phyloP scores from a whole-genome alignment of 164 flowering plant genomes.

The Umbellularia californica region DNA sequence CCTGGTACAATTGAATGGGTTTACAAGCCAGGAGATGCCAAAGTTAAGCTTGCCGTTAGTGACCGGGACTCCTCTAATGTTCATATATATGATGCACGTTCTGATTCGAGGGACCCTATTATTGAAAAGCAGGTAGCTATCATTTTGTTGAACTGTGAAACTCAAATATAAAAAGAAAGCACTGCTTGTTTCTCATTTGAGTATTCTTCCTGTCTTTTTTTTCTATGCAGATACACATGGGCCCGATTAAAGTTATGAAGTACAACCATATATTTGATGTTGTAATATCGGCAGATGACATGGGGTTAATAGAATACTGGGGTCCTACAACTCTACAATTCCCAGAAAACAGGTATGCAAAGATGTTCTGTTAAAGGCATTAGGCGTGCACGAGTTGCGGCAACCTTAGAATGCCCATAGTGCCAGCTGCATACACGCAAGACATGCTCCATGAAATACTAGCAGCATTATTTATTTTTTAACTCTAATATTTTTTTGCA shows the following conservation, averaged over 20 bases:
- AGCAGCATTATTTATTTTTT: no score
- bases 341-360: slow-evolving; percentile 68
- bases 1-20: slow-evolving; percentile 96
- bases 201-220: neutral
- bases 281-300: slow-evolving; percentile 77
- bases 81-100: slow-evolving; percentile 82
- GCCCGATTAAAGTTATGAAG: slow-evolving; percentile 77
- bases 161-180: neutral
- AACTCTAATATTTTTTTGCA: no score
- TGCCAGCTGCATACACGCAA: no score
- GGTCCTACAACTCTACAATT: slow-evolving; percentile 71
- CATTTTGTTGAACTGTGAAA: no score
- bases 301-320: slow-evolving; percentile 91
- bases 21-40: slow-evolving; percentile 88
- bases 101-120: slow-evolving; percentile 85
- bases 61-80: slow-evolving; percentile 73
- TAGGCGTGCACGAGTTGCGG: no score
- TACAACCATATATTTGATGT: slow-evolving; percentile 70
- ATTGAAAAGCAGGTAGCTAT: slow-evolving; percentile 66
- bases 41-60: slow-evolving; percentile 83
- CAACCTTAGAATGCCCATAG: no score
- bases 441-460: no score
- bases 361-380: no score
- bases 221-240: slow-evolving; percentile 64
- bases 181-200: no score